Percentiles rank a stretch among this genome's conserved stretches.
Conservation (phyloP, 495 filamentous ascomycete genomes). For the Annulohypoxylon bovei region DNA sequence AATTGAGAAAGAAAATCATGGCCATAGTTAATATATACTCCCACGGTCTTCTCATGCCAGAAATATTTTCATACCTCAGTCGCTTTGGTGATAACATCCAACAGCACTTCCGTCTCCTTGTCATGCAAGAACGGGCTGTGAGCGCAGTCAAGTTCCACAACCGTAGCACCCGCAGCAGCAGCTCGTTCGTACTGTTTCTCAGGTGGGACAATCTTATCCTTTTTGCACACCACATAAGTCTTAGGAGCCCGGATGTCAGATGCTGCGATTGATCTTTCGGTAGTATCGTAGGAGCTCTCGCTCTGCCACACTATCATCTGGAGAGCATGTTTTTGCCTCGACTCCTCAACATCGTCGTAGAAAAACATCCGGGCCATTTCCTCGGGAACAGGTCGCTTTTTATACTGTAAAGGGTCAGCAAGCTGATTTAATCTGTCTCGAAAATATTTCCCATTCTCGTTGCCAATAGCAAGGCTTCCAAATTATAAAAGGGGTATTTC, state of each 20-base stretch:
- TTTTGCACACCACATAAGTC: constrained; percentile 34
- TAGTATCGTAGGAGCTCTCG: background rate
- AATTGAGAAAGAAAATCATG: background rate
- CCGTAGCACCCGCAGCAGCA: constrained; percentile 1
- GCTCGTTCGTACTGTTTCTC: constrained; percentile 20
- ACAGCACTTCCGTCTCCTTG: constrained; percentile 7
- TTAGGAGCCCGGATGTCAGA: constrained; percentile 21
- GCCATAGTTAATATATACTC: background rate
- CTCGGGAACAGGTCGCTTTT: constrained; percentile 5
- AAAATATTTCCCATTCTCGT: background rate
- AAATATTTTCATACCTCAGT: background rate
- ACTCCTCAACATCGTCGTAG: constrained; percentile 42
- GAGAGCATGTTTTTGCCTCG: constrained; percentile 36
- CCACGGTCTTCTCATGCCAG: background rate
- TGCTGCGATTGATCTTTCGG: background rate
- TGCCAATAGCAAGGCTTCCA: background rate
- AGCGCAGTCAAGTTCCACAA: constrained; percentile 25
- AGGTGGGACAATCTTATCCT: constrained; percentile 22
- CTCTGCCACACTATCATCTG: constrained; percentile 15
- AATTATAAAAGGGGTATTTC: background rate
- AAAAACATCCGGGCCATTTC: constrained; percentile 38
- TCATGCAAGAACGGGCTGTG: constrained; percentile 30
- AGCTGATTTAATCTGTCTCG: background rate
- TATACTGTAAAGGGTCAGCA: constrained; percentile 2
- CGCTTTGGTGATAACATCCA: constrained; percentile 18